Conservation (phyloP, 73 alveolate species). For the Urostyla sp. region DNA sequence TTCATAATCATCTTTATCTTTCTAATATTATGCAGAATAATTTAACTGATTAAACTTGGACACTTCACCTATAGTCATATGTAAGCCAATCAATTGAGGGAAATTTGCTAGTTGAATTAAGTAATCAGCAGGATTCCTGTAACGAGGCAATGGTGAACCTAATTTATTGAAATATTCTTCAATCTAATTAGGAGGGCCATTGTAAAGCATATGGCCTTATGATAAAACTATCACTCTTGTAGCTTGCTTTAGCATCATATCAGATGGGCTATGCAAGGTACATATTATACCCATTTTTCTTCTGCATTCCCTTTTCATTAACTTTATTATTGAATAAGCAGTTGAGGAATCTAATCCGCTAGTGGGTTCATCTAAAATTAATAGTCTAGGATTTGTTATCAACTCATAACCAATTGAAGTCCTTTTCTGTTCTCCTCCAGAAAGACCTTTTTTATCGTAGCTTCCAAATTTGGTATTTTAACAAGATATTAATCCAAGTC, state of each 20-base stretch:
- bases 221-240: slow-evolving; percentile 51
- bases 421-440: slow-evolving; percentile 91
- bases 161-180: slow-evolving; percentile 15
- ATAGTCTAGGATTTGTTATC: slow-evolving; percentile 77
- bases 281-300: slow-evolving; percentile 57
- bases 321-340: slow-evolving; percentile 28
- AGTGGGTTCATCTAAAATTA: slow-evolving; percentile 90
- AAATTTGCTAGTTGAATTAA: slow-evolving; percentile 58
- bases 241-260: slow-evolving; percentile 48
- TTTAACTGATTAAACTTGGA: too few species aligned
- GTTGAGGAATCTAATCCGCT: slow-evolving; percentile 81
- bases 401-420: slow-evolving; percentile 84
- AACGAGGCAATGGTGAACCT: slow-evolving; percentile 70
- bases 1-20: too few species aligned
- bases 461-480: slow-evolving; percentile 78
- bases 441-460: slow-evolving; percentile 68
- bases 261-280: slow-evolving; percentile 67
- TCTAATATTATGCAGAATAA: too few species aligned
- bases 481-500: slow-evolving; percentile 58
- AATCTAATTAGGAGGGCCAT: slow-evolving; percentile 36
- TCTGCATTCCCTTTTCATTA: slow-evolving; percentile 35
- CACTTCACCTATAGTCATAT: too few species aligned
- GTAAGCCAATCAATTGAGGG: too few species aligned
- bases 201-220: slow-evolving; percentile 54
- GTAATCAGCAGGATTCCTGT: slow-evolving; percentile 78